Conservation (phyloP, 78 protist genomes). For the Dictyostelium purpureum region DNA sequence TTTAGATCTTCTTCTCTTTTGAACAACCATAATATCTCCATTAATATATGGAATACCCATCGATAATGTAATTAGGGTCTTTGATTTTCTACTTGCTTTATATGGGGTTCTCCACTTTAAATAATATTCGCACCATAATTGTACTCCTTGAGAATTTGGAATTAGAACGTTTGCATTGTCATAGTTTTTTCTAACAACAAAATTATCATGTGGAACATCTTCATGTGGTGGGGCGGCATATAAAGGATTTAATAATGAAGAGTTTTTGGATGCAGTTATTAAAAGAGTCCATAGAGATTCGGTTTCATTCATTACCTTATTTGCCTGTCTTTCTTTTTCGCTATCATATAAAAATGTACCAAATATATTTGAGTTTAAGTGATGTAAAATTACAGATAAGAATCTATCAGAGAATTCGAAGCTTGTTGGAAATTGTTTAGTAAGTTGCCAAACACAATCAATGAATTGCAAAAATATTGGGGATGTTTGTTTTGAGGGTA, state of each 20-base stretch:
- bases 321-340: constrained; percentile 12
- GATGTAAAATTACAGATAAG: constrained; percentile 18
- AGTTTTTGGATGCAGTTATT: neutral
- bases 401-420: constrained; percentile 92
- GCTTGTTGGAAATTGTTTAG: constrained; percentile 68
- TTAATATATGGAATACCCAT: constrained; percentile 2
- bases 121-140: constrained; percentile 64
- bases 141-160: constrained; percentile 65
- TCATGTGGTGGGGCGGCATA: neutral
- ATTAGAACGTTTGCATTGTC: constrained; percentile 52
- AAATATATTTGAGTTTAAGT: constrained; percentile 60
- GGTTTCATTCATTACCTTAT: constrained; percentile 22
- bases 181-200: constrained; percentile 18
- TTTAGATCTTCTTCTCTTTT: constrained; percentile 14
- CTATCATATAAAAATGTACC: constrained; percentile 66
- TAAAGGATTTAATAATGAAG: constrained; percentile 16
- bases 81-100: constrained; percentile 35
- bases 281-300: constrained; percentile 39
- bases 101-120: constrained; percentile 53
- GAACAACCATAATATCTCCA: constrained; percentile 44
- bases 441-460: constrained; percentile 93
- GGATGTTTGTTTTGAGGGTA: constrained; percentile 63
- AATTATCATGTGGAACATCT: neutral
- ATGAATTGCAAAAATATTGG: constrained; percentile 96
- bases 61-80: constrained; percentile 19